Evolutionary conservation across 2,329 filamentous ascomycete genomes (phyloP).

Genomic region (Diaporthe sp.): DNA sequence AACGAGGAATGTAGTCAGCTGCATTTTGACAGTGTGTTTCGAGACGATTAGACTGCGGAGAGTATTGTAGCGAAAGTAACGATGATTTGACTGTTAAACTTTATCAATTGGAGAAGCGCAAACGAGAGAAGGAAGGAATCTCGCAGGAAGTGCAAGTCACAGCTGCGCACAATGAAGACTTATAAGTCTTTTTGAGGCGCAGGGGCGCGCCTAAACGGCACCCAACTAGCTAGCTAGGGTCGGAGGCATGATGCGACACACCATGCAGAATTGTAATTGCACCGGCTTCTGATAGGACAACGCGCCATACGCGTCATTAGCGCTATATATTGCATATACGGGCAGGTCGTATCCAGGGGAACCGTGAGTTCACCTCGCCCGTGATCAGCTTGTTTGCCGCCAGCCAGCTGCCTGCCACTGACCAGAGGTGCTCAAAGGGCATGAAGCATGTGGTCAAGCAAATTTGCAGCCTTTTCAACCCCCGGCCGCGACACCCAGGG

Average conservation of each 20-base stretch:
- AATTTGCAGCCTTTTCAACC: background rate
- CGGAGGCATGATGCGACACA: conserved; percentile 14
- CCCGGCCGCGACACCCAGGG: background rate
- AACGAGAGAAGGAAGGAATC: background rate
- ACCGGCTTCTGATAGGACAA: conserved; percentile 32
- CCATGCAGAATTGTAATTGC: conserved; percentile 31
- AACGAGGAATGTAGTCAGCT: conserved; percentile 25
- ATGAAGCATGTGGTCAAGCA: background rate
- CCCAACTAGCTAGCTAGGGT: conserved; percentile 7
- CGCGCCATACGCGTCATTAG: conserved; percentile 35
- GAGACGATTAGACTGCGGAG: background rate
- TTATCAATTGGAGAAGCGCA: background rate
- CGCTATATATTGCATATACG: conserved; percentile 31
- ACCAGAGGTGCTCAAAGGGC: background rate
- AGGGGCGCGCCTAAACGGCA: conserved; percentile 25
- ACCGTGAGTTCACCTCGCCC: conserved; percentile 13
- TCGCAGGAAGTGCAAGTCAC: background rate
- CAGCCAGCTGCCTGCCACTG: background rate
- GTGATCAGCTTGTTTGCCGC: background rate
- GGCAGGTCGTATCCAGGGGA: conserved; percentile 13
- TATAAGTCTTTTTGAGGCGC: conserved; percentile 26
- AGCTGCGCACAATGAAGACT: background rate
- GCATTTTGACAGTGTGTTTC: conserved; percentile 26
- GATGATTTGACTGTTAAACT: background rate
- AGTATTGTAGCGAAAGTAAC: background rate